Percentiles rank a stretch among this genome's conserved stretches.
These are phyloP conservation scores for Camellia granthamiana DNA, from an alignment of 148 eudicot species.

Conservation along the genomic window DNA sequence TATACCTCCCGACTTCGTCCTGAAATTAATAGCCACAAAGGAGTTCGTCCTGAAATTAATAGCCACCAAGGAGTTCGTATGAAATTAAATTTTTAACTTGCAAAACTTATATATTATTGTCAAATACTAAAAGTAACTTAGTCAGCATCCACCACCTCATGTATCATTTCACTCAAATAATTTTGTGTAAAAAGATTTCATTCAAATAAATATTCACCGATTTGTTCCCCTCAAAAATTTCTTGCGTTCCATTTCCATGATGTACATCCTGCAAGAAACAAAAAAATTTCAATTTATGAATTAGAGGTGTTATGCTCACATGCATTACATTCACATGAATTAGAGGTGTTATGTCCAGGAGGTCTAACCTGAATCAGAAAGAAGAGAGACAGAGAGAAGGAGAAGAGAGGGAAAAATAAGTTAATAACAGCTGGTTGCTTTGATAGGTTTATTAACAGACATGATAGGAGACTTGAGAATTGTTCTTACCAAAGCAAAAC, in stretches of 20 bases:
- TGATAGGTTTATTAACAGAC: background rate
- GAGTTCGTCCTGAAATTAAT: background rate
- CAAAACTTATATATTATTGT: background rate
- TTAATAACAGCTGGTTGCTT: background rate
- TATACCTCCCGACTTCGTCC: too few relatives aligned
- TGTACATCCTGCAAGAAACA: slow-evolving; percentile 78
- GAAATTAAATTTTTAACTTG: background rate
- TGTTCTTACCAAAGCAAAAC: slow-evolving; percentile 86
- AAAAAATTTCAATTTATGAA: background rate
- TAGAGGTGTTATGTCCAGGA: slow-evolving; percentile 99
- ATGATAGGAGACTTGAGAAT: slow-evolving; percentile 6
- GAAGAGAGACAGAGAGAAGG: slow-evolving; percentile 10
- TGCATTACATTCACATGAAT: slow-evolving; percentile 42
- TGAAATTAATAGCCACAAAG: background rate
- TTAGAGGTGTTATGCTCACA: background rate
- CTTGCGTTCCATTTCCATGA: slow-evolving; percentile 99
- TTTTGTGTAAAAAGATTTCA: background rate
- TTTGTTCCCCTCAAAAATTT: slow-evolving; percentile 77
- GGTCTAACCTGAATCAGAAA: slow-evolving; percentile 72
- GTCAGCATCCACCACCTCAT: background rate
- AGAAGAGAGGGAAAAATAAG: background rate
- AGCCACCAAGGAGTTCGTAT: too few relatives aligned
- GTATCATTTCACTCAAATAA: too few relatives aligned
- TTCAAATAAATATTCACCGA: slow-evolving; percentile 49
- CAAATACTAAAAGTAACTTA: background rate